phyloP scores from a whole-genome alignment of 441 rosid species.

The Euphorbia neoarborescens region DNA sequence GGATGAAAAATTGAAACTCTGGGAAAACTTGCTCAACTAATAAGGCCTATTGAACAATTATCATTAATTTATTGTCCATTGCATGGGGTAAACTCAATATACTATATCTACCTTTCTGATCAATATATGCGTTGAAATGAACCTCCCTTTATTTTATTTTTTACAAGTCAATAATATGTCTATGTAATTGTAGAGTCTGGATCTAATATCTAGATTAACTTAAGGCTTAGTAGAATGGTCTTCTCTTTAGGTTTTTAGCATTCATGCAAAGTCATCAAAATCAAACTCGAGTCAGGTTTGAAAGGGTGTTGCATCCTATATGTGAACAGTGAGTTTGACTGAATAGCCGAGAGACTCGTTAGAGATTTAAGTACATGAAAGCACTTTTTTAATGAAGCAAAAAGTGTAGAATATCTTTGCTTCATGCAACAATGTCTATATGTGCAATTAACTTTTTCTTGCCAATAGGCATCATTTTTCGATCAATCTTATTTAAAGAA shows the following conservation, averaged over 20 bases:
- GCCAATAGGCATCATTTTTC: too few species aligned
- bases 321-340: not conserved
- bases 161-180: not conserved
- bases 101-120: not conserved
- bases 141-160: not conserved
- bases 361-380: not conserved
- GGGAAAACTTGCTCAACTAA: constrained; percentile 4
- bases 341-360: not conserved
- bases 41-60: not conserved
- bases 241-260: not conserved
- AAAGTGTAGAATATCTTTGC: not conserved
- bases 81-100: not conserved
- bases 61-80: not conserved
- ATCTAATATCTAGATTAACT: not conserved
- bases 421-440: not conserved
- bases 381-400: not conserved
- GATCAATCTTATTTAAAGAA: too few species aligned
- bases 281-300: not conserved
- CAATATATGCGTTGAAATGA: not conserved
- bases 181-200: not conserved
- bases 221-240: not conserved
- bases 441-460: too few species aligned
- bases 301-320: not conserved
- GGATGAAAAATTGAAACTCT: not conserved
- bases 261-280: not conserved